phyloP scores from a whole-genome alignment of 2,329 filamentous ascomycete genomes.

The Ophiostoma sp. region DNA sequence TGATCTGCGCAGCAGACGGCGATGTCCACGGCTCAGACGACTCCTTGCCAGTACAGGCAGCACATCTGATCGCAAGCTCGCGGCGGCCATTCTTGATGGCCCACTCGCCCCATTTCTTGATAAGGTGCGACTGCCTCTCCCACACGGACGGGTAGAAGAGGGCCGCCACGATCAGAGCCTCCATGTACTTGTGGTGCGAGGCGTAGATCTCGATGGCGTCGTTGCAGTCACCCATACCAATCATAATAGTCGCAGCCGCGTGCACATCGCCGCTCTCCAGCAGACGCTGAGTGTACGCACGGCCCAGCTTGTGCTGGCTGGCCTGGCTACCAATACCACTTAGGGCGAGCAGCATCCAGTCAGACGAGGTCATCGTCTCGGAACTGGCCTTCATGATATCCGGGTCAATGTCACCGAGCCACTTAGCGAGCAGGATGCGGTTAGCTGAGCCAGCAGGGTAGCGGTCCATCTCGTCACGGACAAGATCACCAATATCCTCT shows the following conservation, averaged over 20 bases:
- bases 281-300: conserved; percentile 85
- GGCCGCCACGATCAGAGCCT: conserved; percentile 85
- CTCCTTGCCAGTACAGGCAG: conserved; percentile 85
- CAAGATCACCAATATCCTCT: conserved; percentile 74
- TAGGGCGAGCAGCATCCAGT: conserved; percentile 95
- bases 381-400: conserved; percentile 79
- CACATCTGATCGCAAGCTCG: conserved; percentile 87
- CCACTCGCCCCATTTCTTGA: conserved; percentile 93
- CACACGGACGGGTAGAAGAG: conserved; percentile 81
- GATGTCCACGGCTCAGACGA: conserved; percentile 86
- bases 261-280: conserved; percentile 89
- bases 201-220: conserved; percentile 97
- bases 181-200: conserved; percentile 87
- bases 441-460: conserved; percentile 73
- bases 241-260: conserved; percentile 86
- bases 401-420: conserved; percentile 82
- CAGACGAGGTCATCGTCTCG: conserved; percentile 85
- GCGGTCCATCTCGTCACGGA: conserved; percentile 79
- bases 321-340: conserved; percentile 78
- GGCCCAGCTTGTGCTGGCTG: conserved; percentile 85
- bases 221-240: conserved; percentile 87
- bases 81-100: conserved; percentile 84
- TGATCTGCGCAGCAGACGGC: conserved; percentile 68
- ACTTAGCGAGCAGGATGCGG: conserved; percentile 82
- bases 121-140: conserved; percentile 83